phyloP scores from a whole-genome alignment of 1,139 yeast species.

The Hyphopichia burtonii region DNA sequence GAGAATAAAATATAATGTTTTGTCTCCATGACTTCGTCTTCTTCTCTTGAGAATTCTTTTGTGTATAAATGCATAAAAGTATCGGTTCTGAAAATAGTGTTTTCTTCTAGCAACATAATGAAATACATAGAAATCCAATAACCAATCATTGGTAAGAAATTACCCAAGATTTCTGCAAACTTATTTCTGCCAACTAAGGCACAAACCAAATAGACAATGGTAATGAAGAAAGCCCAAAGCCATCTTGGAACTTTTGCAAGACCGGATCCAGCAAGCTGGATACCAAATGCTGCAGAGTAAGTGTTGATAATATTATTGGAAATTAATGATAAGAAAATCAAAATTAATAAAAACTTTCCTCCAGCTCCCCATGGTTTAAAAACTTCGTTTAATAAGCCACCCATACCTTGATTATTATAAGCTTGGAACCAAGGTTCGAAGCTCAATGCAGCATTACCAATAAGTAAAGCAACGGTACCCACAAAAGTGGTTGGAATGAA shows the following conservation, averaged over 20 bases:
- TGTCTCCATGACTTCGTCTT: background rate
- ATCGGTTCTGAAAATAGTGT: conserved; percentile 31
- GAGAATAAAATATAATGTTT: conserved; percentile 1
- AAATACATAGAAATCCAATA: conserved; percentile 30
- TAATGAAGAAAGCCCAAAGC: conserved; percentile 22
- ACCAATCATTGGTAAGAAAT: conserved; percentile 28
- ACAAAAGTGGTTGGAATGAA: conserved; percentile 26
- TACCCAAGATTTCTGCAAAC: conserved; percentile 22
- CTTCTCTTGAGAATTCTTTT: conserved; percentile 41
- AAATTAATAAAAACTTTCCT: conserved; percentile 32
- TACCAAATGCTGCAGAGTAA: conserved; percentile 24
- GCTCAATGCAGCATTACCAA: conserved; percentile 23
- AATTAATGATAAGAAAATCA: conserved; percentile 33
- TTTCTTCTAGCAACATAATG: conserved; percentile 22
- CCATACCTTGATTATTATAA: conserved; percentile 19
- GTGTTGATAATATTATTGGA: conserved; percentile 38
- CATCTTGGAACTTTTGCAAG: conserved; percentile 23
- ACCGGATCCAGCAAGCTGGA: conserved; percentile 21
- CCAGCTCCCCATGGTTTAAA: conserved; percentile 26
- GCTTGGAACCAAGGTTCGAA: conserved; percentile 25
- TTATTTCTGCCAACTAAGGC: conserved; percentile 22
- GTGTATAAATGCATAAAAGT: conserved; percentile 49
- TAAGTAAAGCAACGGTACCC: conserved; percentile 20
- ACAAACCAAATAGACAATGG: conserved; percentile 19
- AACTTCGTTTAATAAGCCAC: conserved; percentile 21